Conservation (phyloP, 2,329 filamentous ascomycete genomes). For the Pseudogymnoascus destructans region DNA sequence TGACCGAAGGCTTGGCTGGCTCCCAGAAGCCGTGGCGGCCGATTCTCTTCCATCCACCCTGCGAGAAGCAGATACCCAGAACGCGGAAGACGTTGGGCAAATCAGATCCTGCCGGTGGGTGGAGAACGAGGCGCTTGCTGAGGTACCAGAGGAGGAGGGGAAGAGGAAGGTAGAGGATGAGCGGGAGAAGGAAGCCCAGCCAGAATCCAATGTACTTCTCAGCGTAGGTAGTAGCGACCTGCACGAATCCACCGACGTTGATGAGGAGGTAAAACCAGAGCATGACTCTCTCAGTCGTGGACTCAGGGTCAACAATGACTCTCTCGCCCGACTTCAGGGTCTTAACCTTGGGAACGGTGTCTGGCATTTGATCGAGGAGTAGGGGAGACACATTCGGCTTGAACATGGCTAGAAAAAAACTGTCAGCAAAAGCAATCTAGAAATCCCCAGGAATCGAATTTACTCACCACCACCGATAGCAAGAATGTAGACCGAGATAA, state of each 20-base stretch:
- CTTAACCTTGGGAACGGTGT: constrained; percentile 31
- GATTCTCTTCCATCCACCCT: constrained; percentile 35
- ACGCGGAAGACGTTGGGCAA: constrained; percentile 32
- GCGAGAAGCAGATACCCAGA: constrained; percentile 30
- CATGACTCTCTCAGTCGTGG: constrained; percentile 37
- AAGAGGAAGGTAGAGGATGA: constrained; percentile 25
- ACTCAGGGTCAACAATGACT: constrained; percentile 45
- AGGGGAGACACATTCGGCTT: constrained; percentile 56
- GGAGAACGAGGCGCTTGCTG: constrained; percentile 31
- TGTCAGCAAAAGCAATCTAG: constrained; percentile 52
- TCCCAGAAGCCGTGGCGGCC: constrained; percentile 50
- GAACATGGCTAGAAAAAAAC: constrained; percentile 41
- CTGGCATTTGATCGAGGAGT: constrained; percentile 43
- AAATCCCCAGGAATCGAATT: constrained; percentile 38
- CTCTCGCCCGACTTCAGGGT: constrained; percentile 41
- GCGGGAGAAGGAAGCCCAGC: constrained; percentile 33
- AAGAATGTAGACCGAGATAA: constrained; percentile 21
- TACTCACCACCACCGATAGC: constrained; percentile 27
- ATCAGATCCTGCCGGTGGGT: constrained; percentile 34
- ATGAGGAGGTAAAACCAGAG: constrained; percentile 53
- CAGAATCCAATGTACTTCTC: constrained; percentile 38
- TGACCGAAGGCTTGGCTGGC: constrained; percentile 49
- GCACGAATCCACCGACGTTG: constrained; percentile 46
- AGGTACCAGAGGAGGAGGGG: constrained; percentile 21
- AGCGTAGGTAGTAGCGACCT: constrained; percentile 29